A percentile compares a stretch with the other conserved stretches of the same genome.
phyloP scores from a whole-genome alignment of 108 stramenopile genomes.

The Cylindrotheca fusiformis region DNA sequence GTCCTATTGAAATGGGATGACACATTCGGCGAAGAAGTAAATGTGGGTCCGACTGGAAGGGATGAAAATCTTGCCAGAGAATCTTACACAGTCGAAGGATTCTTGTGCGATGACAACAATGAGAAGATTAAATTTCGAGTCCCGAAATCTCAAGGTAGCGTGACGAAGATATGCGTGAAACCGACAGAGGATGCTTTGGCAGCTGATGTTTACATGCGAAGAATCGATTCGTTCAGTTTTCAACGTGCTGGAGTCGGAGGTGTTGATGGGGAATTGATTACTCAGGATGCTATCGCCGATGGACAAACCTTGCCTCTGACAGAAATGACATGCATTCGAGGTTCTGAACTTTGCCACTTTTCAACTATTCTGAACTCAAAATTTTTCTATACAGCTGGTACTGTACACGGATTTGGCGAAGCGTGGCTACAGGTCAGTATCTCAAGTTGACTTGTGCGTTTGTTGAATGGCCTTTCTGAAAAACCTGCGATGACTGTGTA shows the following conservation, averaged over 20 bases:
- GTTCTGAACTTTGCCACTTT: slow-evolving; percentile 4
- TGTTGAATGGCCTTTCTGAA: no score
- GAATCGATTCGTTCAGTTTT: slow-evolving; percentile 14
- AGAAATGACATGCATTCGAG: slow-evolving; percentile 2
- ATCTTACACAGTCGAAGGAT: slow-evolving; percentile 8
- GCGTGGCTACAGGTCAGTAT: slow-evolving; percentile 12
- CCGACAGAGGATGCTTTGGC: slow-evolving; percentile 9
- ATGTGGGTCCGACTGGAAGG: slow-evolving; percentile 4
- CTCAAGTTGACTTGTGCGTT: no score
- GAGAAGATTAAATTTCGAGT: not conserved
- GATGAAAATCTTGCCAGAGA: not conserved
- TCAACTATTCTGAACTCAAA: not conserved
- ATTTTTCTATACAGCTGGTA: slow-evolving; percentile 6
- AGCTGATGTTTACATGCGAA: slow-evolving; percentile 12
- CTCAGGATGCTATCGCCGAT: slow-evolving; percentile 2
- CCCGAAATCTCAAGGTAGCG: slow-evolving; percentile 4
- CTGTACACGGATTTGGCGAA: slow-evolving; percentile 6
- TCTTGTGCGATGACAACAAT: slow-evolving; percentile 7
- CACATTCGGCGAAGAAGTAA: not conserved
- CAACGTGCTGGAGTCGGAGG: no score
- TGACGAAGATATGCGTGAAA: slow-evolving; percentile 3
- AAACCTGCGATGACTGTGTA: no score
- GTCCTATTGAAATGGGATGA: not conserved
- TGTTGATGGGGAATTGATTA: not conserved
- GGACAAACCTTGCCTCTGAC: slow-evolving; percentile 4